Evolutionary conservation across 768 basidiomycete genomes (phyloP), one percentile per base, ranked within the genome.

Genomic region (Mycena polygramma): DNA sequence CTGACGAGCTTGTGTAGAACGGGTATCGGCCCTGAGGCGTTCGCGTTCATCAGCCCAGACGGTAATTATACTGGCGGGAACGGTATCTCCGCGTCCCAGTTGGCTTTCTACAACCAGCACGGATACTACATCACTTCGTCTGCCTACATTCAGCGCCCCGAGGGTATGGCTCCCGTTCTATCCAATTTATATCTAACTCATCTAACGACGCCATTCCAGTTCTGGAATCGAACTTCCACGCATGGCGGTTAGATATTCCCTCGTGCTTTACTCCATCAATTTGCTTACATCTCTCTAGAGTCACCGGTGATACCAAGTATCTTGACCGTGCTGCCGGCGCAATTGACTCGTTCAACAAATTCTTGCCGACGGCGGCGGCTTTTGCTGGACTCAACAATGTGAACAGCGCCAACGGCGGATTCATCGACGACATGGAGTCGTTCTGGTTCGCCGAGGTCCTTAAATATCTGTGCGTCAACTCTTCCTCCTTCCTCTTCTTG

Each of bases 1-100:
- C 37, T 30, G 7, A 53, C 51, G 49, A 19, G 13, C 59, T 24
- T 49, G 17, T 52, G 35, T 43, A 93, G 92, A 4, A 93, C 92
- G 30, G 92, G 91, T 7, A 94, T 94, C 45, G 93, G 93, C 43
- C 92, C 92, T 4, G 93, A 94, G 78, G 76, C 62, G 0, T 94
- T 94, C 66, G 90, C 87, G 2, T 92, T 82, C 78, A 85, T 87
- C 30, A 89, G 91, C 22, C 77, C 81, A 19, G 90, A 93, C 71
- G 91, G 92, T 6, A 84, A 81, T 77, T 92, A 83, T 77, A 92
- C 92, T 1, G 90, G 89, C n/a, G 82, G 79, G 13, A 55, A 65
- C 51, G 8, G 78, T 1, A 84, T 86, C 51, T 79, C 73, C 11
- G 70, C 74, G 4, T 80, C 65, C 51, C 86, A 89, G 64, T 70